Conservation (phyloP, 495 filamentous ascomycete species). For the Usnea hakonensis region DNA sequence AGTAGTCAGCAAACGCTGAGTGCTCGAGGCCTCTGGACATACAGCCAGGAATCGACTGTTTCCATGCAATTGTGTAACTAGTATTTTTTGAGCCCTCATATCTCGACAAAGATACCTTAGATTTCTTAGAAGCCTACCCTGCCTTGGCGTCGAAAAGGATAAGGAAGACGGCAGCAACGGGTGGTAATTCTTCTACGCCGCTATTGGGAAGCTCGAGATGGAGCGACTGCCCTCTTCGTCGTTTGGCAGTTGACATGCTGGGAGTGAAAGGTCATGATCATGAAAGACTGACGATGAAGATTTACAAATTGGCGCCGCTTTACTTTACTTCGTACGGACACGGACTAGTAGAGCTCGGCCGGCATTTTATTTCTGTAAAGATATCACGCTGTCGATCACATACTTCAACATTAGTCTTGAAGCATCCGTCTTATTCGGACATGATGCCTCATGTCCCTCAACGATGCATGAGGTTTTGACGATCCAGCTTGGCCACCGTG, state of each 20-base stretch:
- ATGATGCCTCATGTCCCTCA: neutral
- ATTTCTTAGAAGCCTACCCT: conserved; percentile 45
- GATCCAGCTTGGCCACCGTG: conserved; percentile 82
- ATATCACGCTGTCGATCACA: neutral
- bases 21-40: conserved; percentile 22
- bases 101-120: neutral
- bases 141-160: conserved; percentile 82
- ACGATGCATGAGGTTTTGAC: conserved; percentile 95
- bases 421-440: neutral
- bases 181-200: conserved; percentile 46
- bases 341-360: too few relatives aligned
- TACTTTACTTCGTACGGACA: too few relatives aligned
- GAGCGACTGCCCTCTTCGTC: conserved; percentile 22
- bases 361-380: neutral
- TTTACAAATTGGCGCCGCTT: neutral
- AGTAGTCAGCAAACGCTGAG: conserved; percentile 18
- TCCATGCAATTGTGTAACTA: conserved; percentile 81
- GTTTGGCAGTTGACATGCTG: conserved; percentile 17
- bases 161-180: conserved; percentile 74
- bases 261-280: neutral
- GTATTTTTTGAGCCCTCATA: conserved; percentile 19
- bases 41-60: conserved; percentile 58
- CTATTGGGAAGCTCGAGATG: conserved; percentile 23
- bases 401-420: neutral
- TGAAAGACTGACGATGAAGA: neutral